Percentiles rank a stretch among this genome's conserved stretches.
These are phyloP conservation scores for Gracilaria gracilis DNA, from an alignment of 23 red algal genomes.

Conservation along the genomic window DNA sequence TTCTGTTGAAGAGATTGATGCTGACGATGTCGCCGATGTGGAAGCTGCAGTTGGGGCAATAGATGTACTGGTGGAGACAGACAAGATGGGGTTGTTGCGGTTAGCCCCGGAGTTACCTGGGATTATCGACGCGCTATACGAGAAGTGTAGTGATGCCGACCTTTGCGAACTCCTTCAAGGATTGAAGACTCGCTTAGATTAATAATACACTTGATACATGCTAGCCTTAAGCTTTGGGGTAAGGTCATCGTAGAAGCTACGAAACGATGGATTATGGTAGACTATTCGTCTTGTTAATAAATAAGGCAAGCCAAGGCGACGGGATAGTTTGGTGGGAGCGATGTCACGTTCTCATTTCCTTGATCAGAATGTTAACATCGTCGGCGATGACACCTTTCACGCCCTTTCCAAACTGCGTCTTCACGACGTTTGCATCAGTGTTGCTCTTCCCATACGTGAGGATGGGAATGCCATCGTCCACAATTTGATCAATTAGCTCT, in stretches of 20 bases:
- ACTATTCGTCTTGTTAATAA: not conserved
- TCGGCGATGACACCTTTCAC: slow-evolving; percentile 95
- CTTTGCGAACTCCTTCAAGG: slow-evolving; percentile 16
- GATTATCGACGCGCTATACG: slow-evolving; percentile 43
- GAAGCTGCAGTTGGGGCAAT: slow-evolving; percentile 59
- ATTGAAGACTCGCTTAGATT: slow-evolving; percentile 6
- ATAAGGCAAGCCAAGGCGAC: not conserved
- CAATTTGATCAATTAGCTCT: slow-evolving; percentile 15
- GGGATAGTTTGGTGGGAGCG: not conserved
- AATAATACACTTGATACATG: not conserved
- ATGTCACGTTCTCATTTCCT: slow-evolving; percentile 28
- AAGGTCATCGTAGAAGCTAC: not conserved
- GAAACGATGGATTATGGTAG: not conserved
- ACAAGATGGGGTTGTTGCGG: slow-evolving; percentile 45
- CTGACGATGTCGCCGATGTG: slow-evolving; percentile 64
- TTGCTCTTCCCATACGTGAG: slow-evolving; percentile 87
- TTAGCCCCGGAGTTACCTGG: slow-evolving; percentile 57
- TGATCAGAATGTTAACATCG: slow-evolving; percentile 72
- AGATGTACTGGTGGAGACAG: slow-evolving; percentile 53
- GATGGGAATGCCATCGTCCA: slow-evolving; percentile 50
- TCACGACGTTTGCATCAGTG: slow-evolving; percentile 51
- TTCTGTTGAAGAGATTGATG: slow-evolving; percentile 46
- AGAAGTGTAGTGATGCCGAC: slow-evolving; percentile 41
- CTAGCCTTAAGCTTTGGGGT: not conserved
- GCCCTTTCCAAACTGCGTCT: slow-evolving; percentile 61